phyloP scores from a whole-genome alignment of 164 flowering plant species.

The Brasenia schreberi region DNA sequence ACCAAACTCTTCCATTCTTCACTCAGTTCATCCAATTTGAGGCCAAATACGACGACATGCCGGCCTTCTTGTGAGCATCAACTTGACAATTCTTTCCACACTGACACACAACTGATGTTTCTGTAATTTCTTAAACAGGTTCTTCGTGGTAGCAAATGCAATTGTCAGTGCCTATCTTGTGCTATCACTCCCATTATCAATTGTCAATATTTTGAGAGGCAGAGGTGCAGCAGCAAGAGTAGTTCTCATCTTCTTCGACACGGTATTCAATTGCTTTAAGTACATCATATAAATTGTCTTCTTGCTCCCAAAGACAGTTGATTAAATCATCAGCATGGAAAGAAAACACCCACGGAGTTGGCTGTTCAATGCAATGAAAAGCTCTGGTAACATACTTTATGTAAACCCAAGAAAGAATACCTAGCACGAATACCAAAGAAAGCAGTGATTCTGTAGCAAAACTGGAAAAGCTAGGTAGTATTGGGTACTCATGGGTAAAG shows the following conservation, averaged over 20 bases:
- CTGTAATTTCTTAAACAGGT: constrained; percentile 30
- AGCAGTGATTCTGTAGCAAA: too few relatives aligned
- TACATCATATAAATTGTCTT: too few relatives aligned
- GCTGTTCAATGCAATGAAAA: too few relatives aligned
- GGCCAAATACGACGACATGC: constrained; percentile 62
- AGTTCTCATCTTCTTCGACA: constrained; percentile 46
- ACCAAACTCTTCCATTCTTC: constrained; percentile 77
- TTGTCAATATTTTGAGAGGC: constrained; percentile 52
- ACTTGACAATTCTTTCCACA: not conserved
- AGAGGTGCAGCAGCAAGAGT: constrained; percentile 32
- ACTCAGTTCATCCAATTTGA: constrained; percentile 78
- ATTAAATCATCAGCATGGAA: too few relatives aligned
- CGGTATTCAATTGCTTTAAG: constrained; percentile 20
- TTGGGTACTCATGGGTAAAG: too few relatives aligned
- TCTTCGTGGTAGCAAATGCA: constrained; percentile 55
- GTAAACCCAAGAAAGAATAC: too few relatives aligned
- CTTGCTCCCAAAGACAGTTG: too few relatives aligned
- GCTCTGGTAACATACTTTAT: too few relatives aligned
- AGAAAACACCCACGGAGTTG: too few relatives aligned
- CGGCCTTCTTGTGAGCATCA: constrained; percentile 52
- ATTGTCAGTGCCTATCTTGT: constrained; percentile 46
- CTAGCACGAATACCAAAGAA: too few relatives aligned
- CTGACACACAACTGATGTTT: not conserved
- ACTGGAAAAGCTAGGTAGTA: too few relatives aligned
- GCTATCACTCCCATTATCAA: constrained; percentile 69